Evolutionary conservation across 495 filamentous ascomycete genomes (phyloP).

Genomic region (Penicillium simplicissimum): DNA sequence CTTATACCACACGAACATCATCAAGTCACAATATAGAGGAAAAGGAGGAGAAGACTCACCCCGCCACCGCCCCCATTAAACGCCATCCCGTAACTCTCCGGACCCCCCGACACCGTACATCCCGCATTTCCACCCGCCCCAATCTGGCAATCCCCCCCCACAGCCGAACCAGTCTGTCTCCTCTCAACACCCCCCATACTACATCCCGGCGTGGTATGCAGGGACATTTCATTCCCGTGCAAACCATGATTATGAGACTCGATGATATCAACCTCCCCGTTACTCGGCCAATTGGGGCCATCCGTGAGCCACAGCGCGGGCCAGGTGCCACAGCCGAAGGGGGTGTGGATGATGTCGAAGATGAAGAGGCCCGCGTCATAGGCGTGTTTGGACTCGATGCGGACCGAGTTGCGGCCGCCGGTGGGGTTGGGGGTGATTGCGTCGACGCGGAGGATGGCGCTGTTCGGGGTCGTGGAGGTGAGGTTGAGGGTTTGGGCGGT

Average conservation of each 20-base stretch:
- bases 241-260: slow-evolving; percentile 48
- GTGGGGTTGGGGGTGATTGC: slow-evolving; percentile 41
- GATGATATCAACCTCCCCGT: slow-evolving; percentile 54
- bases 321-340: slow-evolving; percentile 56
- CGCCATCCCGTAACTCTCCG: slow-evolving; percentile 39
- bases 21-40: too few species aligned
- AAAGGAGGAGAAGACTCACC: too few species aligned
- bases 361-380: slow-evolving; percentile 56
- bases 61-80: slow-evolving; percentile 52
- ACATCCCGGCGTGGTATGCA: slow-evolving; percentile 47
- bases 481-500: slow-evolving; percentile 47
- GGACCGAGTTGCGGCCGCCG: slow-evolving; percentile 54
- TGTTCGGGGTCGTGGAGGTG: slow-evolving; percentile 47
- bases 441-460: slow-evolving; percentile 56
- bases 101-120: slow-evolving; percentile 42
- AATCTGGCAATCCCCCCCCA: slow-evolving; percentile 39
- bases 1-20: too few species aligned
- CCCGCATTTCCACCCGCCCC: slow-evolving; percentile 41
- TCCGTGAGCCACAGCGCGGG: slow-evolving; percentile 65
- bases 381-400: slow-evolving; percentile 50
- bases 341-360: slow-evolving; percentile 54
- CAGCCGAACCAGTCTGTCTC: slow-evolving; percentile 37
- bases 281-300: slow-evolving; percentile 57
- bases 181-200: slow-evolving; percentile 46
- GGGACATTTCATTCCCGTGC: slow-evolving; percentile 46